These are phyloP conservation scores for Fusarium caatingaense DNA, from an alignment of 2,329 filamentous ascomycete genomes.

Conservation along the genomic window DNA sequence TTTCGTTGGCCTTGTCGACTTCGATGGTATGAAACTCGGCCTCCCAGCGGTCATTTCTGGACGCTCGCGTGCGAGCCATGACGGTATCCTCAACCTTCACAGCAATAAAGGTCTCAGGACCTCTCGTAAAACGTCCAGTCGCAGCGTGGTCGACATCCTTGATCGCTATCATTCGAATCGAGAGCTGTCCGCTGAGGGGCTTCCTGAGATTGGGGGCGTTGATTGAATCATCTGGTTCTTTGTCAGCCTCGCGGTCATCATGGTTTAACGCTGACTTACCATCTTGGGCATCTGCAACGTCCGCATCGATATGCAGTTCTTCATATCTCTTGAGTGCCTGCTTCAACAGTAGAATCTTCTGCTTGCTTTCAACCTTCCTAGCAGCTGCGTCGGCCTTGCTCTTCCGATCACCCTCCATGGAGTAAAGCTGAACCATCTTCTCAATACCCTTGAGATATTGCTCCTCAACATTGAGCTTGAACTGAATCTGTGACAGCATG, in stretches of 20 bases:
- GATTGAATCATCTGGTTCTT: conserved; percentile 84
- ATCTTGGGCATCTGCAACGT: conserved; percentile 80
- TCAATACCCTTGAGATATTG: conserved; percentile 99
- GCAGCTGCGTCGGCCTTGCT: conserved; percentile 93
- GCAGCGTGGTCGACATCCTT: conserved; percentile 95
- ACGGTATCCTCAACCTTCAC: conserved; percentile 97
- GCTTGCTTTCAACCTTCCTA: conserved; percentile 91
- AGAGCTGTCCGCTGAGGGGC: conserved; percentile 90
- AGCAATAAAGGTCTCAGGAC: conserved; percentile 93
- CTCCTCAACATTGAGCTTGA: conserved; percentile 98
- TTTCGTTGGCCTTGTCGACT: conserved; percentile 98
- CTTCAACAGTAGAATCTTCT: conserved; percentile 96
- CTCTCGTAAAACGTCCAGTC: conserved; percentile 83
- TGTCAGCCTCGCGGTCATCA: conserved; percentile 32
- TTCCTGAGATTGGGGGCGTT: conserved; percentile 95
- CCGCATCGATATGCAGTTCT: conserved; percentile 94
- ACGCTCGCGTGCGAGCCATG: conserved; percentile 86
- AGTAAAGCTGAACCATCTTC: conserved; percentile 98
- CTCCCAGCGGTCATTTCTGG: conserved; percentile 89
- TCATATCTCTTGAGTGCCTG: conserved; percentile 97
- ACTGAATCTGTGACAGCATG: conserved; percentile 98
- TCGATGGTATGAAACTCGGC: conserved; percentile 92
- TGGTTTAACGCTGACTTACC: conserved; percentile 65
- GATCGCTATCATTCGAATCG: conserved; percentile 86
- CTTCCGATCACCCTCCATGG: conserved; percentile 97